A percentile compares a stretch with the other conserved stretches of the same genome.
phyloP scores from a whole-genome alignment of 306 rosid species.

The Lathyrus sativus region DNA sequence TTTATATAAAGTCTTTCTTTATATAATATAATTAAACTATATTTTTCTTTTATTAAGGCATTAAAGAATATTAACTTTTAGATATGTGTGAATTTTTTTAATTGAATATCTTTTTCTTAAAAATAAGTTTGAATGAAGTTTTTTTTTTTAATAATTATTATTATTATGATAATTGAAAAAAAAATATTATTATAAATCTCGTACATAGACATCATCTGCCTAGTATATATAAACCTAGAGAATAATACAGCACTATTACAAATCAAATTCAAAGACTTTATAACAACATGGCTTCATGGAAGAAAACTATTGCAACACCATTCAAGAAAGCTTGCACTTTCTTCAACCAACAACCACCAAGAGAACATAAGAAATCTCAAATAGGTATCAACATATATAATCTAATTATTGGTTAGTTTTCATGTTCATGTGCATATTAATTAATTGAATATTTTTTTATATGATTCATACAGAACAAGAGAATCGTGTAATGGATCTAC shows the following conservation, averaged over 20 bases:
- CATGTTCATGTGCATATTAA: conserved; percentile 5
- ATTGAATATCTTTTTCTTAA: too few relatives aligned
- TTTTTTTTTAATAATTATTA: too few relatives aligned
- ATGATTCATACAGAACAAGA: conserved; percentile 54
- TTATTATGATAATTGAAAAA: neutral
- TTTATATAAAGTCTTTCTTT: too few relatives aligned
- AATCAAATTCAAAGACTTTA: neutral
- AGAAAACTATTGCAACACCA: conserved; percentile 85
- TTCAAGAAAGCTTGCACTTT: conserved; percentile 86
- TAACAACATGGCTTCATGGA: conserved; percentile 77
- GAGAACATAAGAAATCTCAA: conserved; percentile 63
- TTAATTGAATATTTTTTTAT: neutral
- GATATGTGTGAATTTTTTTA: neutral
- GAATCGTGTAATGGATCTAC: conserved; percentile 68
- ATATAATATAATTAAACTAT: too few relatives aligned
- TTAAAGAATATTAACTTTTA: neutral
- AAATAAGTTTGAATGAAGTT: neutral
- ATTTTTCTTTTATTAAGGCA: neutral
- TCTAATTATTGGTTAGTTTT: neutral
- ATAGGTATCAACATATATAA: conserved; percentile 49
- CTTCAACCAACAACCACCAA: conserved; percentile 73
- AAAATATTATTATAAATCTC: conserved; percentile 20
- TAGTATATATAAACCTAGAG: conserved; percentile 32
- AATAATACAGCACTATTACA: conserved; percentile 21
- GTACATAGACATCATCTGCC: conserved; percentile 11